These are phyloP conservation scores for Paramyrothecium roridum DNA, from an alignment of 2,329 filamentous ascomycete genomes.

Conservation along the genomic window DNA sequence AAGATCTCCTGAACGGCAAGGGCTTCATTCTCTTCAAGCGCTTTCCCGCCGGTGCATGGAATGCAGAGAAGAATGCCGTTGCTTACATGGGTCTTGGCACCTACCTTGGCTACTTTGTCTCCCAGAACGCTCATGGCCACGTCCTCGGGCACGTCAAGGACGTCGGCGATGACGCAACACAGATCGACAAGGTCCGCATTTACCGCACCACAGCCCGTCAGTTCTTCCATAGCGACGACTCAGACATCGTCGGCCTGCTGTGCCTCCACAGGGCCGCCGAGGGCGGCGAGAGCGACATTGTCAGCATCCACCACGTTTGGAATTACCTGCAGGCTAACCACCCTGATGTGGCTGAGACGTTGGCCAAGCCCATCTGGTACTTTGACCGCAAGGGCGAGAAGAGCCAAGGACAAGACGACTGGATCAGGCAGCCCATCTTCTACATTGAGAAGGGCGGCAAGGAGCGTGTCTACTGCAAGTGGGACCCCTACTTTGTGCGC, in stretches of 20 bases:
- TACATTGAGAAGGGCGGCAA: slow-evolving; percentile 70
- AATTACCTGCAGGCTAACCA: slow-evolving; percentile 73
- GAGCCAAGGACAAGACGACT: slow-evolving; percentile 70
- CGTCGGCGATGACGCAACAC: slow-evolving; percentile 73
- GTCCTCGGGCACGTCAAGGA: slow-evolving; percentile 89
- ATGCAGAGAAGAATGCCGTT: slow-evolving; percentile 73
- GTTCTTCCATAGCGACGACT: slow-evolving; percentile 68
- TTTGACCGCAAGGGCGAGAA: slow-evolving; percentile 89
- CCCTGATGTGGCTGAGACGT: slow-evolving; percentile 72
- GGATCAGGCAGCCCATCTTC: slow-evolving; percentile 68
- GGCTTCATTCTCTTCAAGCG: slow-evolving; percentile 89
- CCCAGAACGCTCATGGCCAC: slow-evolving; percentile 80
- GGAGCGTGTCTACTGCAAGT: slow-evolving; percentile 61
- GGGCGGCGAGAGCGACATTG: slow-evolving; percentile 81
- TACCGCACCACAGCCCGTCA: slow-evolving; percentile 74
- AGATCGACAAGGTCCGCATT: slow-evolving; percentile 85
- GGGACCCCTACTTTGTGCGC: slow-evolving; percentile 85
- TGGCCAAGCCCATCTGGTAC: slow-evolving; percentile 82
- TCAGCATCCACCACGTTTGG: slow-evolving; percentile 76
- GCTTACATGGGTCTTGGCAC: slow-evolving; percentile 90
- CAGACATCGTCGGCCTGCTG: slow-evolving; percentile 78
- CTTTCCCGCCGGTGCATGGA: slow-evolving; percentile 75
- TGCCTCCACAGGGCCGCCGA: slow-evolving; percentile 76
- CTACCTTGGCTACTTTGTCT: slow-evolving; percentile 84
- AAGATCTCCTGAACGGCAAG: slow-evolving; percentile 67